Evolutionary conservation across 192 early-diverging fungal species (phyloP), one percentile per base, ranked within the genome.

Genomic region (Podila clonocystis): DNA sequence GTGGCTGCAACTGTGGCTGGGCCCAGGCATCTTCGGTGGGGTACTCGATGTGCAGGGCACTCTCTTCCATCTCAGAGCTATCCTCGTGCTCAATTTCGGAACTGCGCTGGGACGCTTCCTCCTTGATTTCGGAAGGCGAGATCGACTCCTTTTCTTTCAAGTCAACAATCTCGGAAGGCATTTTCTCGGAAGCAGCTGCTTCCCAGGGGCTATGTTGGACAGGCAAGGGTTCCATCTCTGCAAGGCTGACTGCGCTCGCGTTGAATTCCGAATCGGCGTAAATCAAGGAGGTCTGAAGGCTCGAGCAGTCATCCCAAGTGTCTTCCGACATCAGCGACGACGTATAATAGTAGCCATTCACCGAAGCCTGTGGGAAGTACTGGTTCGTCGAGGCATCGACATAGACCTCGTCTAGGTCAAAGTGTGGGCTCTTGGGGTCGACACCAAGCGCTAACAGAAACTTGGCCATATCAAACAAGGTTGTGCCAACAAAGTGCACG

Each of bases 341-440:
- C 15, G 33, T 62, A 45, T 80, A 80, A 19, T 61, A 61, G 50
- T 73, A 80, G 6, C 41, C 33, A 29, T 73, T 68, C 17, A 80
- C 67, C 9, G 77, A 80, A 5, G 70, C 70, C 49, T 80, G 70
- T 19, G 77, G 77, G 52, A 71, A 73, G 59, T 80, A 80, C 57
- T 68, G 77, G n/a, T 72, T 45, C 57, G 65, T 48, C 13, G 29
- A 22, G 7, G 24, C 34, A 38, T 80, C 71, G 2, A 65, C 48
- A 38, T 69, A 73, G 9, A 72, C 38, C 29, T 80, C 77, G n/a
- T 80, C 77, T 29, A 80, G 13, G 36, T 73, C 71, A 63, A 80
- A 80, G 31, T 80, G 77, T 4, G 77, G 77, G 34, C 70, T 69
- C 62, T 68, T 68, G 20, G 70, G 77, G 30, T 80, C 77, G n/a